Evolutionary conservation across 176 grass and related monocot genomes (phyloP).

Genomic region (Puya raimondii): DNA sequence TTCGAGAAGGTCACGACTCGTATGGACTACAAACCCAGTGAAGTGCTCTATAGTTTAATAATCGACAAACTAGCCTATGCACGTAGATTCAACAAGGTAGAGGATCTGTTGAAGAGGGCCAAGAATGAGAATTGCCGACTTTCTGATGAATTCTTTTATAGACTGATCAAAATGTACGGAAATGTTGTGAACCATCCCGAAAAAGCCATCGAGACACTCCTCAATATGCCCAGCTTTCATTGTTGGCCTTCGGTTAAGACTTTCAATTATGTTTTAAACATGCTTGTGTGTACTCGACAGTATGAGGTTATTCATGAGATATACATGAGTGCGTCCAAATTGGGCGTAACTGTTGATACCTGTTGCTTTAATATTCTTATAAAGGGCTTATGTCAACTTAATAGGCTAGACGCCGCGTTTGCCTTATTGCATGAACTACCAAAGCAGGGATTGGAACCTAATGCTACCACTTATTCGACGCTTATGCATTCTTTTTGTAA

Average conservation of each 20-base stretch:
- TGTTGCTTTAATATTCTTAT: constrained; percentile 88
- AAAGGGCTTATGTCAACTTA: constrained; percentile 54
- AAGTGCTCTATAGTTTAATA: constrained; percentile 63
- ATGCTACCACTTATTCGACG: constrained; percentile 62
- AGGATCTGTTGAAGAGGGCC: constrained; percentile 45
- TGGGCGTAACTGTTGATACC: constrained; percentile 57
- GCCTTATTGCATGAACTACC: constrained; percentile 72
- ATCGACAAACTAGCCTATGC: constrained; percentile 53
- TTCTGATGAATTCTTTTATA: constrained; percentile 70
- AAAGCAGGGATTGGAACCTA: constrained; percentile 59
- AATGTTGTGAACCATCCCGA: constrained; percentile 62
- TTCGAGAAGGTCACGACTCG: constrained; percentile 42
- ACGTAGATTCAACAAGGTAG: constrained; percentile 57
- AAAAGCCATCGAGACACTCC: constrained; percentile 56
- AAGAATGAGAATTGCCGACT: constrained; percentile 43
- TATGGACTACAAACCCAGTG: constrained; percentile 63
- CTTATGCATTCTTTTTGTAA: constrained; percentile 64
- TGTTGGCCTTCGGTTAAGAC: constrained; percentile 71
- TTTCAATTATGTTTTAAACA: constrained; percentile 77
- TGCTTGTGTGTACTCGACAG: constrained; percentile 80
- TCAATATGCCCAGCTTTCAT: constrained; percentile 46
- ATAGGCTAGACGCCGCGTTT: constrained; percentile 40
- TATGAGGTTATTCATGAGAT: constrained; percentile 67
- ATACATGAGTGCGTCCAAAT: constrained; percentile 37
- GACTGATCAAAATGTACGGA: constrained; percentile 85